A percentile compares a stretch with the other conserved stretches of the same genome.
phyloP scores from a whole-genome alignment of 2,329 filamentous ascomycete genomes.

The Arthrinium puccinioides region DNA sequence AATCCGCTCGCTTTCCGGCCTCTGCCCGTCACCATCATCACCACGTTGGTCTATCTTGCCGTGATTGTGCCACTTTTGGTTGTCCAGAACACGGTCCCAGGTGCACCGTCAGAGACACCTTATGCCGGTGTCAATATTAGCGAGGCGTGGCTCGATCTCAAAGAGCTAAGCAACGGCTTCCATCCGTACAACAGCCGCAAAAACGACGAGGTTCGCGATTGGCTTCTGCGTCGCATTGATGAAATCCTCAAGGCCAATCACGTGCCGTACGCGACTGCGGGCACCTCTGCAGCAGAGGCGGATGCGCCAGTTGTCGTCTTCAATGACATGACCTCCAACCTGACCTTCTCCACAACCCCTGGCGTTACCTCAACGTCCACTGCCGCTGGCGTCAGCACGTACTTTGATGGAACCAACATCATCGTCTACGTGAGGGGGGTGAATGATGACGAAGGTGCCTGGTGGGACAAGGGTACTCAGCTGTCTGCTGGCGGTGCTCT shows the following conservation, averaged over 20 bases:
- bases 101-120: slow-evolving; percentile 19
- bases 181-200: slow-evolving; percentile 84
- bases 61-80: slow-evolving; percentile 1
- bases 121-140: slow-evolving; percentile 68
- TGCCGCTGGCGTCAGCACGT: slow-evolving; percentile 42
- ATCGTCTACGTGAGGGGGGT: slow-evolving; percentile 79
- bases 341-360: slow-evolving; percentile 46
- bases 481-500: neutral
- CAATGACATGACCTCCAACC: slow-evolving; percentile 70
- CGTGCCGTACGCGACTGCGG: neutral
- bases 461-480: slow-evolving; percentile 48
- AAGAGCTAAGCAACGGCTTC: slow-evolving; percentile 64
- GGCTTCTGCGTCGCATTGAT: slow-evolving; percentile 64
- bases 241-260: slow-evolving; percentile 61
- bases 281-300: slow-evolving; percentile 22
- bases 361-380: slow-evolving; percentile 6
- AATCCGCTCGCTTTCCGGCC: slow-evolving; percentile 3
- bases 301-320: slow-evolving; percentile 55
- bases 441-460: slow-evolving; percentile 61
- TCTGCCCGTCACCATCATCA: slow-evolving; percentile 1
- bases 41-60: neutral
- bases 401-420: slow-evolving; percentile 86
- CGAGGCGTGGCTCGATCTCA: slow-evolving; percentile 80
- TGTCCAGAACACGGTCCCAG: slow-evolving; percentile 1
- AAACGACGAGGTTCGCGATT: slow-evolving; percentile 75